These are phyloP conservation scores for Phialophora expanda DNA, from an alignment of 2,329 filamentous ascomycete genomes.

Conservation along the genomic window DNA sequence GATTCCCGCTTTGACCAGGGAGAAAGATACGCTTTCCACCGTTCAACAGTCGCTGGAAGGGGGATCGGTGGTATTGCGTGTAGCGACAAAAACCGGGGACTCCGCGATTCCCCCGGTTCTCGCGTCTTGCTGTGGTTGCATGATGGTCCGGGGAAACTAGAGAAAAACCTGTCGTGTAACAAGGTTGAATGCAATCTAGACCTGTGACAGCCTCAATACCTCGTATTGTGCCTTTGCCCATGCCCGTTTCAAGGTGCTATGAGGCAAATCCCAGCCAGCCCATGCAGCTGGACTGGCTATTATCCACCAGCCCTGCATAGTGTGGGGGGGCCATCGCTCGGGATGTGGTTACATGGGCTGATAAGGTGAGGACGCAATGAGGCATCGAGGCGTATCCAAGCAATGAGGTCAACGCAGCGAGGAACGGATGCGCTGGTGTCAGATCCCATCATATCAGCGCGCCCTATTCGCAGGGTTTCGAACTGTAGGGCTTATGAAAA, in stretches of 20 bases:
- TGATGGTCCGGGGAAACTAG: constrained; percentile 9
- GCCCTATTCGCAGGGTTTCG: constrained; percentile 1
- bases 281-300: constrained; percentile 13
- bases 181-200: constrained; percentile 1
- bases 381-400: background rate
- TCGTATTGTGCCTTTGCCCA: constrained; percentile 1
- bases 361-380: constrained; percentile 18
- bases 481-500: background rate
- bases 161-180: background rate
- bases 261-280: constrained; percentile 8
- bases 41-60: background rate
- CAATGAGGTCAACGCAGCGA: no score
- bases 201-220: constrained; percentile 2
- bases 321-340: constrained; percentile 21
- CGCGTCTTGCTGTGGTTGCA: background rate
- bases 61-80: background rate
- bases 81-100: constrained; percentile 18
- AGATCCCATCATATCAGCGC: background rate
- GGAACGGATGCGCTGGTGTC: background rate
- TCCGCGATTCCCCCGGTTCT: constrained; percentile 19
- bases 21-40: no score
- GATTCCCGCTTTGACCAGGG: background rate
- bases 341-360: constrained; percentile 22
- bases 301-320: constrained; percentile 27
- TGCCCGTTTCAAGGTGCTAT: constrained; percentile 1